Evolutionary conservation across 2,329 filamentous ascomycete genomes (phyloP).

Genomic region (Zymoseptoria tritici): DNA sequence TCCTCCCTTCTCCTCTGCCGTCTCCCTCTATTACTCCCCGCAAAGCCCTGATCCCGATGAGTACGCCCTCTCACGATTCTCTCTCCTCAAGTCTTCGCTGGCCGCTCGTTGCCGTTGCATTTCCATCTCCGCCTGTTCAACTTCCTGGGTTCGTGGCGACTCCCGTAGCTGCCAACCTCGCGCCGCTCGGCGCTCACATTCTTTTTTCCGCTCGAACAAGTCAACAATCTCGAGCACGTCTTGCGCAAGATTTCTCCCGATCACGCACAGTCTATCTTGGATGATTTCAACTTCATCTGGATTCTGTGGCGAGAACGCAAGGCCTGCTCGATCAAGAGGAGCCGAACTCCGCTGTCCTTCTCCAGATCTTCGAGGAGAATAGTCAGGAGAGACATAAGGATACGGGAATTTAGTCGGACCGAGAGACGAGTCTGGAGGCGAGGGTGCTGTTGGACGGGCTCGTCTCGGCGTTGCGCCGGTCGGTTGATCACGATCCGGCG

Average conservation of each 20-base stretch:
- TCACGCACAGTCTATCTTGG: not conserved
- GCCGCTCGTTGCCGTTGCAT: not conserved
- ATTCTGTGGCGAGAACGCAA: not conserved
- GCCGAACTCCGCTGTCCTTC: too few relatives aligned
- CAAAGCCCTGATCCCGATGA: not conserved
- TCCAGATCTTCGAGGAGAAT: not conserved
- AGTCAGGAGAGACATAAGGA: not conserved
- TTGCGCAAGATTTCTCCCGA: not conserved
- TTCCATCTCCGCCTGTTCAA: not conserved
- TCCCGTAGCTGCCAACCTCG: too few relatives aligned
- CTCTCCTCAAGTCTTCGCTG: not conserved
- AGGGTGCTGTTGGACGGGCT: not conserved
- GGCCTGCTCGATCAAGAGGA: not conserved
- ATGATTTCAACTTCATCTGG: not conserved
- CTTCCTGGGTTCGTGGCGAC: too few relatives aligned
- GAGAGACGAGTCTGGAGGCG: not conserved
- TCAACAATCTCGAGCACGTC: not conserved
- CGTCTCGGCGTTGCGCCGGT: too few relatives aligned
- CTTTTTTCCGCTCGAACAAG: not conserved
- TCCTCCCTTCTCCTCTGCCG: not conserved
- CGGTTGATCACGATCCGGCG: not conserved
- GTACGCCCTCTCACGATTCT: not conserved
- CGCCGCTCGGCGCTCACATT: not conserved
- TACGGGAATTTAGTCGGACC: not conserved
- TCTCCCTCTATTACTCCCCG: not conserved